Evolutionary conservation across 441 rosid genomes (phyloP), one percentile per base, ranked within the genome.

Genomic region (Euphorbia schlechtendalii): DNA sequence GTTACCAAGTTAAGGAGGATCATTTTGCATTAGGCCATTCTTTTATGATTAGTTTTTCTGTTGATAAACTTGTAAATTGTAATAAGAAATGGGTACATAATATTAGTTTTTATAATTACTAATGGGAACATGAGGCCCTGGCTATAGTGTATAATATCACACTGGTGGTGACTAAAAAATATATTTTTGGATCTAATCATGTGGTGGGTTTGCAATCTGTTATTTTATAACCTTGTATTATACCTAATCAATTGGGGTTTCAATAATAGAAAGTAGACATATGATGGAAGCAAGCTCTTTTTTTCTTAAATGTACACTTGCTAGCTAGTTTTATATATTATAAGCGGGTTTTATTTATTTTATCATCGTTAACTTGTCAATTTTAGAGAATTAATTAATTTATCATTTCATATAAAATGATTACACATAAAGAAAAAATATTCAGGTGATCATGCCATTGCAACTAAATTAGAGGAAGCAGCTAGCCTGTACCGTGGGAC

Each of bases 181-280:
- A n/a, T n/a, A n/a, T n/a, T n/a, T n/a, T 53, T 38, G 59, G 60
- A 65, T 65, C 68, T 38, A 25, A 56, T 54, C 40, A 65, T 54
- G 52, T 54, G 36, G 55, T 28, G 0, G 52, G 53, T 41, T 30
- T 49, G 30, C 45, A 22, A 63, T 49, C 9, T 6, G 30, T 63
- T 49, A 63, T 63, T 63, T 49, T 49, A 63, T 1, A 11, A 46
- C 14, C 24, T 10, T 17, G 18, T 3, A 27, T 43, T 25, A 25
- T 46, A 59, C 28, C 30, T 8, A 36, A 20, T 56, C 28, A 17
- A 28, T 36, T 18, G 32, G 22, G 41, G 12, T 53, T 53, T 20
- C 22, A 24, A 9, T 8, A 53, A 21, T 4, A 12, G 22, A 51
- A 53, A 27, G 10, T 43, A 2, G 24, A 38, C 11, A 8, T 20